Evolutionary conservation across 225 moss, liverwort and hornwort genomes (phyloP).

Genomic region (Asterella californica): DNA sequence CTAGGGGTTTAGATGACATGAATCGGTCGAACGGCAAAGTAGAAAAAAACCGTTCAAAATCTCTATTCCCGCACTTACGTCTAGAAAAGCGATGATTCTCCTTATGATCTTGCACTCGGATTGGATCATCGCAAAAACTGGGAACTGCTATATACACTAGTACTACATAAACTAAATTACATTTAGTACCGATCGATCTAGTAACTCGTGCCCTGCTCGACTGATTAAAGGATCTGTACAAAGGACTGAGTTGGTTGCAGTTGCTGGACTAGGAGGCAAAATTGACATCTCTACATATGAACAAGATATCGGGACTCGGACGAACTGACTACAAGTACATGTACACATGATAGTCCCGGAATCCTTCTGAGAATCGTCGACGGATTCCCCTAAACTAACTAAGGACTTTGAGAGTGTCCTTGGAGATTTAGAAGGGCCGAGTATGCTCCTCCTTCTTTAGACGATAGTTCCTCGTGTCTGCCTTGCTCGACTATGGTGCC

Average conservation of each 20-base stretch:
- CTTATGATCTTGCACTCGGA: no score
- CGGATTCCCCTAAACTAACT: background rate
- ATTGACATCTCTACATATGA: background rate
- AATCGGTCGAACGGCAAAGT: background rate
- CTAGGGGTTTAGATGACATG: background rate
- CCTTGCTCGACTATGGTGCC: conserved; percentile 33
- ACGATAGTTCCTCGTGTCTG: conserved; percentile 22
- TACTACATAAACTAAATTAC: background rate
- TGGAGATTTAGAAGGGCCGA: conserved; percentile 24
- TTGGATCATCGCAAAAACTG: background rate
- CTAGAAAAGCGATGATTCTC: background rate
- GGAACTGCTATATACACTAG: background rate
- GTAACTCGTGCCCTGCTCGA: background rate
- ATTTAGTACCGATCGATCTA: background rate
- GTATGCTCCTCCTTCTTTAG: conserved; percentile 18
- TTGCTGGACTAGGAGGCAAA: background rate
- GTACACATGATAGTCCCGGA: no score
- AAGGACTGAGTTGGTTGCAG: background rate
- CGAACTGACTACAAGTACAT: background rate
- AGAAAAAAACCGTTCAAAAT: background rate
- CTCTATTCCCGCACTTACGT: background rate
- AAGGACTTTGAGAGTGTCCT: background rate
- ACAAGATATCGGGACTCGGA: background rate
- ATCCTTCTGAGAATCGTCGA: background rate
- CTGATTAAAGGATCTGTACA: background rate